phyloP scores from a whole-genome alignment of 345 rosid species.

The Microcos paniculata region DNA sequence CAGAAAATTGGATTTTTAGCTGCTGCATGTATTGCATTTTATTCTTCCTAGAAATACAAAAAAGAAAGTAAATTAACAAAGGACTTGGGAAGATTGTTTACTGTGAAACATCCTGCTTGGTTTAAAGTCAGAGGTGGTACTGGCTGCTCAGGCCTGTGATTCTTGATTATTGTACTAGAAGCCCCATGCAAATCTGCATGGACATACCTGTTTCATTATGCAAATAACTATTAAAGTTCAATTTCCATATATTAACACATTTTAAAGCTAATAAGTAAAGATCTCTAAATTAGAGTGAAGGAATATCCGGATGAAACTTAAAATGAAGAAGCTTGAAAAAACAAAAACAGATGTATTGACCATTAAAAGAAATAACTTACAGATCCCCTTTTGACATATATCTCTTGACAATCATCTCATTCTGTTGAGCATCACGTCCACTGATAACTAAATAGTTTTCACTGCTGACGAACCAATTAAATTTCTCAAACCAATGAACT shows the following conservation, averaged over 20 bases:
- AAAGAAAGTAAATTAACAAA: neutral
- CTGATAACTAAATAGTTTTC: slow-evolving; percentile 92
- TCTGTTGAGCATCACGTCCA: slow-evolving; percentile 98
- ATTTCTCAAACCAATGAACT: slow-evolving; percentile 99
- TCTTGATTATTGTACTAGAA: slow-evolving; percentile 93
- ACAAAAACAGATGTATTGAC: neutral
- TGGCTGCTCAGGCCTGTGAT: slow-evolving; percentile 86
- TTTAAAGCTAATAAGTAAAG: neutral
- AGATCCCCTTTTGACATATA: slow-evolving; percentile 97
- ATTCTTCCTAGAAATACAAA: neutral
- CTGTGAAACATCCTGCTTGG: slow-evolving; percentile 98
- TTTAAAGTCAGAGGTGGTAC: slow-evolving; percentile 92
- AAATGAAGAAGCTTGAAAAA: slow-evolving; percentile 5
- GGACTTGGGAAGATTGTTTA: slow-evolving; percentile 23
- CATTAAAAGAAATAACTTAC: slow-evolving; percentile 44
- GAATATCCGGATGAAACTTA: neutral
- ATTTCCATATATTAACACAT: too few relatives aligned
- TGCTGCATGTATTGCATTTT: slow-evolving; percentile 1
- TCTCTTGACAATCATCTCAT: slow-evolving; percentile 97
- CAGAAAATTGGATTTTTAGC: slow-evolving; percentile 14
- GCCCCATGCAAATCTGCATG: slow-evolving; percentile 99
- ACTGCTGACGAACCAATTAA: slow-evolving; percentile 97
- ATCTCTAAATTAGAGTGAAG: neutral
- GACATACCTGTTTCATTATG: slow-evolving; percentile 65
- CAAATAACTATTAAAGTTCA: neutral